These are phyloP conservation scores for Rhodomyrtus tomentosa DNA, from an alignment of 345 rosid species.

Conservation along the genomic window DNA sequence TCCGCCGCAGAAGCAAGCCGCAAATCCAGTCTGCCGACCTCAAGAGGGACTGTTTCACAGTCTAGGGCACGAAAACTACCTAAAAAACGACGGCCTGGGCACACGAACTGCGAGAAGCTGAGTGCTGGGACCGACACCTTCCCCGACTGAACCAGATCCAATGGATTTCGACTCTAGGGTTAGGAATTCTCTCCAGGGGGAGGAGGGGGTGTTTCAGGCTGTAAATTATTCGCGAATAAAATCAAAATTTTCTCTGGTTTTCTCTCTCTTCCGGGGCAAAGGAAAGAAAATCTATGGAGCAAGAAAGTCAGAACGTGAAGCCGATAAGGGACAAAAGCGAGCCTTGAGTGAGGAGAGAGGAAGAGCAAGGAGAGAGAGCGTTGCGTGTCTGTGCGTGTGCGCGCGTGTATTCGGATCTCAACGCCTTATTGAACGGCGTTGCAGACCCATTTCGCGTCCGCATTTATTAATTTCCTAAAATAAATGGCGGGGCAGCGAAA, in stretches of 20 bases:
- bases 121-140: neutral
- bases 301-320: conserved; percentile 27
- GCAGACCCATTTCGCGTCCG: conserved; percentile 38
- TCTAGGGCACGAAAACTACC: neutral
- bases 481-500: neutral
- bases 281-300: conserved; percentile 8
- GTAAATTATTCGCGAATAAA: neutral
- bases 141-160: neutral
- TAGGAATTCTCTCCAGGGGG: neutral
- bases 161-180: neutral
- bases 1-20: neutral
- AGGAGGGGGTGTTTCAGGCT: neutral
- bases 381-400: neutral
- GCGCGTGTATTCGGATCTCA: conserved; percentile 17
- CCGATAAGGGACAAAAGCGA: conserved; percentile 39
- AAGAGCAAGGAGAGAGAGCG: neutral
- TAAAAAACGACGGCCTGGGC: neutral
- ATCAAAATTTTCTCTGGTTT: neutral
- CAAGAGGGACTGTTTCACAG: neutral
- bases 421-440: conserved; percentile 26
- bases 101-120: neutral
- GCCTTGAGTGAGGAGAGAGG: conserved; percentile 7
- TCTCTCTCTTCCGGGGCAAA: neutral
- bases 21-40: neutral
- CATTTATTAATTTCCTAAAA: neutral